Base-by-base conservation (phyloP, 441 rosid genomes). In the Manihot esculenta region DNA sequence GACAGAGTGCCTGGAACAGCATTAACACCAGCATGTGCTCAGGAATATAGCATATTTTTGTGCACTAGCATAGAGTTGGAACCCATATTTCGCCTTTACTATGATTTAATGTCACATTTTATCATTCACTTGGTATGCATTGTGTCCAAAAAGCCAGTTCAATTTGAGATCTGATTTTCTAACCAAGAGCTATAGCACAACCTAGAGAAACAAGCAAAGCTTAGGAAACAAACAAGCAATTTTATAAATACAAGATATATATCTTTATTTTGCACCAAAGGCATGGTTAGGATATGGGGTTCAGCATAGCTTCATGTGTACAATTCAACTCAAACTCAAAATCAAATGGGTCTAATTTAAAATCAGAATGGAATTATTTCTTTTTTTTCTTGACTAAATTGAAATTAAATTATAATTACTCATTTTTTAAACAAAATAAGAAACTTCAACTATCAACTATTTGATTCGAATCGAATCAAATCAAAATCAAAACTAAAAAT, bases 1-100 rank as follows among this genome's bases (percentile, higher is more conserved):
- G 77, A 30, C 76, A 63, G 63, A 14, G 33, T 68, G 74, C 73
- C 74, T 17, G 14, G 38, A 44, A 54, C 1, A 42, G 47, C 64
- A 74, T 64, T 48, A 68, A 69, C 81, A 77, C 51, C 45, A 26
- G 51, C 80, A 78, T 70, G 80, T 73, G 81, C 54, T 38, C 17
- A 44, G 66, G 61, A 66, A 69, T 26, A 71, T 18, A 63, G 56
- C 58, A 59, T 67, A 42, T 78, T 54, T 59, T 18, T 54, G 38
- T 59, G 68, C 72, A 50, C 50, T 65, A 33, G 58, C 69, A 65
- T 49, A 65, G 27, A 65, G 58, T 49, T 65, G 30, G 42, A 50
- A 65, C 69, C 70, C 60, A 20, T 66, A n/a, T 51, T 66, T 38
- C 30, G 48, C 60, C 47, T 21, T 20, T 21, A 30, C 57, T 30